Base-by-base conservation (phyloP, 192 early-diverging fungal genomes). In the Ambispora gerdemannii region DNA sequence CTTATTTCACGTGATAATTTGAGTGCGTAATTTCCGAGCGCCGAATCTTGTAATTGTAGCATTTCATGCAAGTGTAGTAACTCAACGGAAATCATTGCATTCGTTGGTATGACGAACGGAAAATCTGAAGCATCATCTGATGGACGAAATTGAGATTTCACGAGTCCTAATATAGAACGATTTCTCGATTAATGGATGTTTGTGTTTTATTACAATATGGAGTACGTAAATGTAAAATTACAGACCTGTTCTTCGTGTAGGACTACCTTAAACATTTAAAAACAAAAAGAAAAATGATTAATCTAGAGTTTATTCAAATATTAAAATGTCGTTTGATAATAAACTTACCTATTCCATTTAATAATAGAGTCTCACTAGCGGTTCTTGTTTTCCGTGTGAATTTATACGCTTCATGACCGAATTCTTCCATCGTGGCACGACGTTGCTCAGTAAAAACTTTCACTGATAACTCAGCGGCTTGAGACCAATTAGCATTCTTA, bases 31-130 rank as follows among this genome's bases (percentile, higher is more conserved):
- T 52, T 50, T 1, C 85, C 74, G 11, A 86, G 34, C 15, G 66
- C 75, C 0, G 66, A 32, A 56, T 83, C 15, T 70, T 27, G 70
- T 19, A 30, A 43, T 3, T 69, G 25, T 20, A 89, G 62, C 74
- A 88, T 75, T 13, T 73, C 32, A 36, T 72, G 65, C 7, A 89
- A 49, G 22, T 77, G 65, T 27, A 50, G 36, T 27, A 91, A 74
- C 67, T 87, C 89, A 2, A 87, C 84, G 8, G 81, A 73, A 2
- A 85, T 64, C 71, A 89, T 87, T 3, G 86, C 85, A 59, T 89
- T 89, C 27, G 77, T 75, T 27, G 88, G 83, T n/a, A 89, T 81
- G 32, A 78, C 31, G 62, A 86, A 89, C 11, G 88, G 85, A 31
- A 86, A 78, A 0, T 78, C 74, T 22, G 74, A 74, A 4, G 85